phyloP scores from a whole-genome alignment of 2,329 filamentous ascomycete species.

The Hymenoscyphus fraxineus region DNA sequence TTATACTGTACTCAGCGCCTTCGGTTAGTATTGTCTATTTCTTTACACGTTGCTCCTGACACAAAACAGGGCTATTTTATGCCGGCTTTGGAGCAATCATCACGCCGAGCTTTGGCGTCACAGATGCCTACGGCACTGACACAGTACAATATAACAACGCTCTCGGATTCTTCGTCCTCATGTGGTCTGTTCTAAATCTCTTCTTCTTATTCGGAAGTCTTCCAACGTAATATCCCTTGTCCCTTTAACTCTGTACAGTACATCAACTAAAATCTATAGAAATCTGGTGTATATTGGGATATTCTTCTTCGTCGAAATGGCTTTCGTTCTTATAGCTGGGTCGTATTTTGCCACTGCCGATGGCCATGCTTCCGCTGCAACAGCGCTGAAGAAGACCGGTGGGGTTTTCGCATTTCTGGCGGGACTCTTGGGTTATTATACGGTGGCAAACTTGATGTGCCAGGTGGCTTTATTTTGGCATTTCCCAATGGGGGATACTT shows the following conservation, averaged over 20 bases:
- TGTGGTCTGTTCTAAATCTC: constrained; percentile 46
- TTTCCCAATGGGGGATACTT: constrained; percentile 42
- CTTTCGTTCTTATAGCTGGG: constrained; percentile 42
- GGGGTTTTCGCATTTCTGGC: constrained; percentile 45
- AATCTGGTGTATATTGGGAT: constrained; percentile 47
- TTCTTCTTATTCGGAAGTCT: constrained; percentile 45
- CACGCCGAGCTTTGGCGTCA: constrained; percentile 45
- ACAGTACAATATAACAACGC: constrained; percentile 45
- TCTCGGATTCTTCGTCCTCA: constrained; percentile 46
- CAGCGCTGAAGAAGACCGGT: constrained; percentile 41
- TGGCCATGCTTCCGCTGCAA: constrained; percentile 35
- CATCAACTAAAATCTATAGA: constrained; percentile 14
- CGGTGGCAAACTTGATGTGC: constrained; percentile 41
- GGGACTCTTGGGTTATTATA: constrained; percentile 45
- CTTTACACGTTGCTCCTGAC: neutral
- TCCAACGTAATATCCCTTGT: constrained; percentile 25
- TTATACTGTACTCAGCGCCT: constrained; percentile 52
- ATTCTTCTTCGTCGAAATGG: constrained; percentile 45
- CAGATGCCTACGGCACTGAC: constrained; percentile 42
- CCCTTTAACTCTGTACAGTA: neutral
- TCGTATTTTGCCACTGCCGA: constrained; percentile 46
- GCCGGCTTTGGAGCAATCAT: constrained; percentile 46
- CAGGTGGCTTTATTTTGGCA: constrained; percentile 37
- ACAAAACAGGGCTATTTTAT: constrained; percentile 43
- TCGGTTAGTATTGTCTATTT: constrained; percentile 38